Evolutionary conservation across 176 grass and related monocot genomes (phyloP), one percentile per base, ranked within the genome.

Genomic region (Typha latifolia): DNA sequence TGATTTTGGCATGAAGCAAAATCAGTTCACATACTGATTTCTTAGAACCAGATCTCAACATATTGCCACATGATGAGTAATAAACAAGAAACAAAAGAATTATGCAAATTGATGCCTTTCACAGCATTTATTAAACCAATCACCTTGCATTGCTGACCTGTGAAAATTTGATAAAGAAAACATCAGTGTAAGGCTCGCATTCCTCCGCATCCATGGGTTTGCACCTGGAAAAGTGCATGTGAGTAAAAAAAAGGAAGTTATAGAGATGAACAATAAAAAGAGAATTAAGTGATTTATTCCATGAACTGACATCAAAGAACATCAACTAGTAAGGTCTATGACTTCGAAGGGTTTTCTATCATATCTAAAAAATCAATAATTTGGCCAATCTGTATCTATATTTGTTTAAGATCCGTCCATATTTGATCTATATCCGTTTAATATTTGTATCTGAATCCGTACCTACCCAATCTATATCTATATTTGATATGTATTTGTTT

Each of bases 181-280:
- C 94, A 72, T 97, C 85, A 2, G 89, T 97, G 72, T 85, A 97
- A 12, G 81, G 85, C 19, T 97, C 85, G 75, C 83, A 92, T 51
- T 90, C 83, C 84, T 97, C 94, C 20, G 80, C 89, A 71, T 97
- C 94, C 94, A 92, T 97, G 50, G 94, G 94, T 64, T 86, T 99
- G 73, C 89, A 97, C 78, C 94, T 97, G 73, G 12, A 63, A 57
- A 59, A 47, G 34, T 20, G 12, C 12, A 62, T 13, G 56, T 23
- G 14, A 61, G 12, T 65, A 51, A 71, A 52, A 69, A 69, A 69
- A 29, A 14, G 3, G 11, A 48, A 24, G 8, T 67, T 59, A 59
- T 19, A 20, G 12, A 49, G 11, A 6, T 43, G 37, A 43, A 43
- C 5, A 43, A 43, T 43, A 43, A 43, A 43, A 43, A 43, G 9